Conservation (phyloP, 106 monocot genomes). For the Phalaenopsis equestris region DNA sequence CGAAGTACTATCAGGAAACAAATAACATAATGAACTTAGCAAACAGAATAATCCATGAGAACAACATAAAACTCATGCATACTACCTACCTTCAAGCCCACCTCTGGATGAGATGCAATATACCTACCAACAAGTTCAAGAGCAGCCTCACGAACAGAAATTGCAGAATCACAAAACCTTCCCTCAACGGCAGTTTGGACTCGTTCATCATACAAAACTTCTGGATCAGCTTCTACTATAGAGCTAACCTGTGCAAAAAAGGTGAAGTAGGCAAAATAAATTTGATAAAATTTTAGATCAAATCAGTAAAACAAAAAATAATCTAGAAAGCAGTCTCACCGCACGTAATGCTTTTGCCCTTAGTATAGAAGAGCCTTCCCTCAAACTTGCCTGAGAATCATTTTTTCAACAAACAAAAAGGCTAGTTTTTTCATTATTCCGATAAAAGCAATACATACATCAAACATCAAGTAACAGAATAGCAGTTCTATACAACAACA, state of each 20-base stretch:
- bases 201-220: slow-evolving; percentile 87
- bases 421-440: not conserved
- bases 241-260: slow-evolving; percentile 59
- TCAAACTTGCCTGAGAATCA: slow-evolving; percentile 77
- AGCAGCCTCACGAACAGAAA: slow-evolving; percentile 96
- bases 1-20: slow-evolving; percentile 67
- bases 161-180: slow-evolving; percentile 98
- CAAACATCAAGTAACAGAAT: not conserved
- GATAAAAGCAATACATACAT: not conserved
- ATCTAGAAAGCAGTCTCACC: slow-evolving; percentile 35
- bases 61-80: slow-evolving; percentile 6
- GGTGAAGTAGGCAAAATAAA: not conserved
- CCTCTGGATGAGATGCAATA: slow-evolving; percentile 98
- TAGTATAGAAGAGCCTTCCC: slow-evolving; percentile 86
- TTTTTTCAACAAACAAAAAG: not conserved
- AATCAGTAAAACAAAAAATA: not conserved
- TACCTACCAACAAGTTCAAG: slow-evolving; percentile 98
- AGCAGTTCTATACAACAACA: too few relatives aligned
- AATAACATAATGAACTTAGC: not conserved
- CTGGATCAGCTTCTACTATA: slow-evolving; percentile 98
- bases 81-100: slow-evolving; percentile 74
- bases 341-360: slow-evolving; percentile 95
- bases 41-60: not conserved
- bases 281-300: not conserved
- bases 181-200: slow-evolving; percentile 97